Base-by-base conservation (phyloP, 2,329 filamentous ascomycete species). In the Aspergillus hiratsukae region DNA sequence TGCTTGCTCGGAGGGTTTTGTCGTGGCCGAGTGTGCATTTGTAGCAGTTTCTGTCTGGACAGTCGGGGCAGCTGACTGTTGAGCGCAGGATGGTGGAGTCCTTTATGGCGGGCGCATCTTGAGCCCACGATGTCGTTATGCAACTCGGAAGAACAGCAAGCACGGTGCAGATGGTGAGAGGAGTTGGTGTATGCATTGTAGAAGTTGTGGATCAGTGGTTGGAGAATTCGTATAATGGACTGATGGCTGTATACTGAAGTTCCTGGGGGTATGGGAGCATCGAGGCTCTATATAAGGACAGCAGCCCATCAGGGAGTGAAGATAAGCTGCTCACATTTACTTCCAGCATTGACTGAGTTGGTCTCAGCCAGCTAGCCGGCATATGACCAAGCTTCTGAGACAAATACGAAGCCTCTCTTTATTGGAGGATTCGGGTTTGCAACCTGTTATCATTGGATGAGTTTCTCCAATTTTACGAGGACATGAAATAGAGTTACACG, bases 11-110 rank as follows among this genome's bases (percentile, higher is more conserved):
- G 4, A 61, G 51, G 4, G 48, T 58, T 4, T 29, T 27, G 4
- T 51, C 51, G 8, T 51, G 23, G 4, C 59, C 59, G 7, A 52
- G 49, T 0, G 57, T 58, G 48, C 59, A 61, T 35, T 59, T 52
- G 19, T 56, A 56, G 46, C 59, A 61, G 58, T 59, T 53, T 14
- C 37, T 21, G 2, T 53, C 53, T 2, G 59, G 59, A 10, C 59
- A 61, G 14, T n/a, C 29, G n/a, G 45, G 11, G 21, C 59, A 61
- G 49, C 51, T 53, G 7, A 55, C 51, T 3, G 51, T 60, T 0
- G 59, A 59, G 5, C 55, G 59, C 2, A 58, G 6, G 46, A 61
- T 60, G 19, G 59, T 61, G 1, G 59, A 52, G 52, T 61, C 59
- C 46, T 60, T 61, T 46, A 53, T 52, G 8, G 59, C 53, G 0